Evolutionary conservation across 2,329 filamentous ascomycete species (phyloP).

Genomic region (Aspergillus latus): DNA sequence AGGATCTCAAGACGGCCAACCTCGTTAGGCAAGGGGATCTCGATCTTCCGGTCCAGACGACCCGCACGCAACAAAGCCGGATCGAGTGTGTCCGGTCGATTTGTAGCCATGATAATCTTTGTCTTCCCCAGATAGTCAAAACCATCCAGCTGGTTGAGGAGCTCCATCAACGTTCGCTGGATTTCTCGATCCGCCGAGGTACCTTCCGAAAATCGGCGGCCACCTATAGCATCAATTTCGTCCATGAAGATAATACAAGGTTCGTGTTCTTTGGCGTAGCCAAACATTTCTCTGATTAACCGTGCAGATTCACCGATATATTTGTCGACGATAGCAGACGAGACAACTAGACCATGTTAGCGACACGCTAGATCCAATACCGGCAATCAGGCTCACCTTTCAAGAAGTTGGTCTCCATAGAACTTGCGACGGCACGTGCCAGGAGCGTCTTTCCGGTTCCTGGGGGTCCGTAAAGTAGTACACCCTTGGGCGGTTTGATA

Average conservation of each 20-base stretch:
- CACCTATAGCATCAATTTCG: constrained; percentile 98
- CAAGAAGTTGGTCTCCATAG: constrained; percentile 95
- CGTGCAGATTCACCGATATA: constrained; percentile 98
- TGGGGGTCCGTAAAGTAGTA: constrained; percentile 90
- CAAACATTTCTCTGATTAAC: constrained; percentile 98
- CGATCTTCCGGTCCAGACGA: constrained; percentile 94
- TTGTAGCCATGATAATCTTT: constrained; percentile 99
- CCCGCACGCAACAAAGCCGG: constrained; percentile 89
- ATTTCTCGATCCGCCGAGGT: constrained; percentile 98
- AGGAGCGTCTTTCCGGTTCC: constrained; percentile 96
- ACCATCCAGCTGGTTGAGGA: constrained; percentile 96
- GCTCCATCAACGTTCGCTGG: constrained; percentile 96
- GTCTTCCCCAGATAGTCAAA: constrained; percentile 99
- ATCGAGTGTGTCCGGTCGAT: constrained; percentile 93
- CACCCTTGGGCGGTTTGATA: constrained; percentile 98
- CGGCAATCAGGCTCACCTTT: constrained; percentile 64
- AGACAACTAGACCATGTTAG: constrained; percentile 67
- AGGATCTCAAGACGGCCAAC: constrained; percentile 93
- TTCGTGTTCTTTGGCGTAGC: constrained; percentile 98
- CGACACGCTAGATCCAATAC: neutral
- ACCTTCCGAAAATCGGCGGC: constrained; percentile 92
- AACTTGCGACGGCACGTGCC: constrained; percentile 91
- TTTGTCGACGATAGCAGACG: constrained; percentile 98
- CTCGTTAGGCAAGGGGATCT: constrained; percentile 96
- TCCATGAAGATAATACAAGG: constrained; percentile 99